phyloP scores from a whole-genome alignment of 495 filamentous ascomycete species.

The Massariosphaeria phaeospora region DNA sequence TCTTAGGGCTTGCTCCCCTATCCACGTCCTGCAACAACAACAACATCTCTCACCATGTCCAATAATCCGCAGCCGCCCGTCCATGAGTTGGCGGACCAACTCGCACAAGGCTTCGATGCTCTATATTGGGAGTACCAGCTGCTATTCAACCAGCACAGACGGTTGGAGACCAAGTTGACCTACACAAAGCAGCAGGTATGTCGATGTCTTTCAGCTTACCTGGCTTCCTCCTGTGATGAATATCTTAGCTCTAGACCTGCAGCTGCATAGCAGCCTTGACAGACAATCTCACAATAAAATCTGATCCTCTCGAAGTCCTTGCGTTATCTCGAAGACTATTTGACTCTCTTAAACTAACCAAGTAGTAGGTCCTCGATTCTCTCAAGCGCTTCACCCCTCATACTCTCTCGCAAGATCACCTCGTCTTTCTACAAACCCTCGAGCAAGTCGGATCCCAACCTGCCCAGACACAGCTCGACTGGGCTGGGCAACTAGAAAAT shows the following conservation, averaged over 20 bases:
- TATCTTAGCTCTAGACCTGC: conserved; percentile 67
- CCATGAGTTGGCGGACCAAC: conserved; percentile 31
- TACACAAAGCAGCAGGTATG: conserved; percentile 41
- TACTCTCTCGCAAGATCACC: conserved; percentile 25
- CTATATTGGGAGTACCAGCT: conserved; percentile 39
- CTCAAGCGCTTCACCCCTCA: conserved; percentile 33
- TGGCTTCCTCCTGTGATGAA: conserved; percentile 50
- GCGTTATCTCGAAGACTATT: too few relatives aligned
- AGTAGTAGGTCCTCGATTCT: conserved; percentile 38
- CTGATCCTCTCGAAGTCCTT: conserved; percentile 25
- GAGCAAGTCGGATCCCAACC: conserved; percentile 2
- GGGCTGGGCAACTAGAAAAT: conserved; percentile 24
- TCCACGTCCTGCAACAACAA: neutral
- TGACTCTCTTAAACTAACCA: conserved; percentile 29
- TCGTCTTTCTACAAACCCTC: conserved; percentile 16
- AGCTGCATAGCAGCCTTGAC: conserved; percentile 53
- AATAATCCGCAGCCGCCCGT: conserved; percentile 1
- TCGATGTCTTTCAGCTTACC: neutral
- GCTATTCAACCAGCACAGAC: conserved; percentile 34
- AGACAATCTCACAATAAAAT: conserved; percentile 46
- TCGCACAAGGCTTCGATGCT: conserved; percentile 38
- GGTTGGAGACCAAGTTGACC: conserved; percentile 39
- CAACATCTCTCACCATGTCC: conserved; percentile 3
- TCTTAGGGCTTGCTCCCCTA: neutral
- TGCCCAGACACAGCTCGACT: conserved; percentile 2